Conservation (phyloP, 495 filamentous ascomycete genomes). For the Aspergillus egyptiacus region DNA sequence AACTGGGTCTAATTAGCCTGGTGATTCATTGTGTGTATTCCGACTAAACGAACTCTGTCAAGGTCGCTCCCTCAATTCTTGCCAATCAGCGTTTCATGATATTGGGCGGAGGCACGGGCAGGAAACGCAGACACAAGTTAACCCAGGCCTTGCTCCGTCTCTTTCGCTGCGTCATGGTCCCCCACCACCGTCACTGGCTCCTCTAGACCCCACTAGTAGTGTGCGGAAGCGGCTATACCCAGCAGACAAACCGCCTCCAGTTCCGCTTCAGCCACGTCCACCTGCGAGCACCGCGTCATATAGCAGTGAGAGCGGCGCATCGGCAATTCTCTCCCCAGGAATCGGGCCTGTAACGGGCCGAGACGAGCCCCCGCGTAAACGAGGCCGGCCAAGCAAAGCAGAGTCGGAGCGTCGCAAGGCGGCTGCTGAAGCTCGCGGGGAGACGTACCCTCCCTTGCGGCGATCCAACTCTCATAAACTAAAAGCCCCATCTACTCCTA, state of each 20-base stretch:
- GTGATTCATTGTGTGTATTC: neutral
- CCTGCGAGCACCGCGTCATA: conserved; percentile 32
- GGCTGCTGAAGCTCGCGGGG: conserved; percentile 48
- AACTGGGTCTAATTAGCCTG: neutral
- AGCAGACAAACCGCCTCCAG: conserved; percentile 28
- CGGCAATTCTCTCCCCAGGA: conserved; percentile 35
- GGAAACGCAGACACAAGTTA: conserved; percentile 15
- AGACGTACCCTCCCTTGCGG: conserved; percentile 42
- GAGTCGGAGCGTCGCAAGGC: conserved; percentile 47
- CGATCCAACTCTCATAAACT: conserved; percentile 25
- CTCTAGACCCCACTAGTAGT: conserved; percentile 19
- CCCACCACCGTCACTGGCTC: conserved; percentile 19
- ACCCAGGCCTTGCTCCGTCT: conserved; percentile 22
- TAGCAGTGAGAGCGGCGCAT: conserved; percentile 36
- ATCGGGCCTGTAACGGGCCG: conserved; percentile 18
- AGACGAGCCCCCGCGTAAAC: conserved; percentile 49
- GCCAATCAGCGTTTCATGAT: conserved; percentile 31
- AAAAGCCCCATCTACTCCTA: conserved; percentile 30
- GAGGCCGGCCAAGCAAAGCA: conserved; percentile 54
- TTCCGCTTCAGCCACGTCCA: conserved; percentile 39
- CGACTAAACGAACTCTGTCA: conserved; percentile 15
- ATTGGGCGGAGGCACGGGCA: too few species aligned
- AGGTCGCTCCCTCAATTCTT: conserved; percentile 44
- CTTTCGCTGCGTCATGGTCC: conserved; percentile 26
- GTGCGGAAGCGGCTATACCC: conserved; percentile 34